Percentiles rank a stretch among this genome's conserved stretches.
Conservation (phyloP, 495 filamentous ascomycete genomes). For the Penicillium malachiteum region DNA sequence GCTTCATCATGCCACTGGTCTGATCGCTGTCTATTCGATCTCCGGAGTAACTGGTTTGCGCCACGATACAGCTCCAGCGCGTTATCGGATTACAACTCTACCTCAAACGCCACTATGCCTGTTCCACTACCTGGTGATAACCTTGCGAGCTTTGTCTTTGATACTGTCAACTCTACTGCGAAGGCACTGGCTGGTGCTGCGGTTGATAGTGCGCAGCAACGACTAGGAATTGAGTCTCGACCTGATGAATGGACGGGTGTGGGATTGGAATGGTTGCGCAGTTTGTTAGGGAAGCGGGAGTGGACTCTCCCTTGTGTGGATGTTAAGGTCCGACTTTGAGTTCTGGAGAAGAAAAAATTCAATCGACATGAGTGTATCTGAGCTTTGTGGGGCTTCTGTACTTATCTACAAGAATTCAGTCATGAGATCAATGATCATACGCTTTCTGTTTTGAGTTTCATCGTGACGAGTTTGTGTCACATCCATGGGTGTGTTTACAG, state of each 20-base stretch:
- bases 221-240: constrained; percentile 22
- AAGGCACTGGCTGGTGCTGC: constrained; percentile 65
- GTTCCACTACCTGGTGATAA: constrained; percentile 27
- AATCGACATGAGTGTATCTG: not conserved
- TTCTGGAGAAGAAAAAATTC: not conserved
- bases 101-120: constrained; percentile 18
- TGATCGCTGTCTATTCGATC: constrained; percentile 84
- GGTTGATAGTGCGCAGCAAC: constrained; percentile 59
- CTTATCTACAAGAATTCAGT: too few relatives aligned
- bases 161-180: constrained; percentile 66
- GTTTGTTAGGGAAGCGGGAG: constrained; percentile 68
- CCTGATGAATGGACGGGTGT: constrained; percentile 71
- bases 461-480: not conserved
- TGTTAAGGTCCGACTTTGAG: constrained; percentile 68
- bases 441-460: not conserved
- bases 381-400: not conserved
- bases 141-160: constrained; percentile 53
- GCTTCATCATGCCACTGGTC: constrained; percentile 88
- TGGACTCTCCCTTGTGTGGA: constrained; percentile 85
- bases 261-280: constrained; percentile 79
- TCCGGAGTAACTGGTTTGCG: constrained; percentile 79
- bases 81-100: constrained; percentile 14
- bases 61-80: constrained; percentile 50
- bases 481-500: too few relatives aligned
- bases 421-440: not conserved